phyloP scores from a whole-genome alignment of 2,329 filamentous ascomycete genomes.

The Juglanconis oblonga region DNA sequence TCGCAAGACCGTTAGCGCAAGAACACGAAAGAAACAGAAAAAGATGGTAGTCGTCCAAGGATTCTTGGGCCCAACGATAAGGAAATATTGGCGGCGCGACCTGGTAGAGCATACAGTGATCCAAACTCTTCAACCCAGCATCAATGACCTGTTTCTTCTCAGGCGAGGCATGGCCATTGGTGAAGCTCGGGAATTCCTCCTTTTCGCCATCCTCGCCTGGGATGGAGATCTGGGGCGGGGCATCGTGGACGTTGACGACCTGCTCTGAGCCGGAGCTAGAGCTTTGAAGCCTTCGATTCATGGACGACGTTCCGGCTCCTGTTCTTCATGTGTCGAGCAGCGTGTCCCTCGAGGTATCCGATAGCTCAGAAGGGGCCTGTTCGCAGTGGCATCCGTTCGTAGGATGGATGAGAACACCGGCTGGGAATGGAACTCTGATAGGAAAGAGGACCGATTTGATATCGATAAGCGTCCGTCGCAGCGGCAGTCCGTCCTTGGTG shows the following conservation, averaged over 20 bases:
- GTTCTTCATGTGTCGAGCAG: constrained; percentile 9
- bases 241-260: constrained; percentile 2
- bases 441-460: background rate
- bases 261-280: constrained; percentile 29
- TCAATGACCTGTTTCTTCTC: constrained; percentile 44
- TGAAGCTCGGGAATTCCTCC: constrained; percentile 16
- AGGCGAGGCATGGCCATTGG: constrained; percentile 8
- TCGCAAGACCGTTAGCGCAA: constrained; percentile 15
- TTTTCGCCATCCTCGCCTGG: constrained; percentile 33
- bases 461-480: constrained; percentile 5
- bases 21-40: background rate
- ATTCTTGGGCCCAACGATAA: background rate
- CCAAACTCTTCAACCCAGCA: constrained; percentile 75
- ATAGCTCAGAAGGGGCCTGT: background rate
- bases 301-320: constrained; percentile 18
- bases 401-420: background rate
- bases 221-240: constrained; percentile 2
- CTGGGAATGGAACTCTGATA: background rate
- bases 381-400: constrained; percentile 8
- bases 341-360: background rate
- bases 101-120: constrained; percentile 62
- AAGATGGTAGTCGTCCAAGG: background rate
- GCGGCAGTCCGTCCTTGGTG: background rate
- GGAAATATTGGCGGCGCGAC: background rate
- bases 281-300: constrained; percentile 25